Evolutionary conservation across 208 protist species (phyloP).

Genomic region (Wallacemonas rigidus): DNA sequence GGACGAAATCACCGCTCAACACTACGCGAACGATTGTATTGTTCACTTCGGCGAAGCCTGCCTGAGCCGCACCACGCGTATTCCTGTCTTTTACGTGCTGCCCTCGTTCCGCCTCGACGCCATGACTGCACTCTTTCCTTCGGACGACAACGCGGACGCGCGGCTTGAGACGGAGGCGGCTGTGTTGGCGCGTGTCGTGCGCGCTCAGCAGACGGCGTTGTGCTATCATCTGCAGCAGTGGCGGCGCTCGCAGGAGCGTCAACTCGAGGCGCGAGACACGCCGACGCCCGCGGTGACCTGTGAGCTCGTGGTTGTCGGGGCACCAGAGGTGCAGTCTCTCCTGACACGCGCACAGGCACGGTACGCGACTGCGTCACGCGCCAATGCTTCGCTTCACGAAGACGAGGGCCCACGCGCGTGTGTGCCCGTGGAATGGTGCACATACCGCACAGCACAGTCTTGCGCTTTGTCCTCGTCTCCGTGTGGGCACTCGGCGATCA

Average conservation of each 20-base stretch:
- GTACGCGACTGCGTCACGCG: neutral
- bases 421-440: neutral
- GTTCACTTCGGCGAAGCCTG: slow-evolving; percentile 92
- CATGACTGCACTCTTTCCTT: neutral
- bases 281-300: neutral
- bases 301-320: slow-evolving; percentile 33
- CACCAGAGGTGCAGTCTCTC: slow-evolving; percentile 21
- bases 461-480: neutral
- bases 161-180: slow-evolving; percentile 19
- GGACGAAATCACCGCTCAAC: slow-evolving; percentile 90
- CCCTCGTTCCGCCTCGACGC: slow-evolving; percentile 44
- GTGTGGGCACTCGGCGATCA: too few relatives aligned
- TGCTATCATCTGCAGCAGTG: neutral
- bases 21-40: slow-evolving; percentile 83
- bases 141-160: slow-evolving; percentile 11
- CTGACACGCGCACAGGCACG: slow-evolving; percentile 14
- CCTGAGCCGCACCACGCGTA: slow-evolving; percentile 76
- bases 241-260: neutral
- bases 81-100: slow-evolving; percentile 84
- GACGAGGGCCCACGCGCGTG: neutral
- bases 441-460: neutral
- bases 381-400: neutral
- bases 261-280: neutral
- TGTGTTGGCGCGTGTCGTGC: slow-evolving; percentile 30
- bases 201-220: slow-evolving; percentile 6